Conservation (phyloP, 1,284 basidiomycete genomes). For the Exobasidium cylindrosporum region DNA sequence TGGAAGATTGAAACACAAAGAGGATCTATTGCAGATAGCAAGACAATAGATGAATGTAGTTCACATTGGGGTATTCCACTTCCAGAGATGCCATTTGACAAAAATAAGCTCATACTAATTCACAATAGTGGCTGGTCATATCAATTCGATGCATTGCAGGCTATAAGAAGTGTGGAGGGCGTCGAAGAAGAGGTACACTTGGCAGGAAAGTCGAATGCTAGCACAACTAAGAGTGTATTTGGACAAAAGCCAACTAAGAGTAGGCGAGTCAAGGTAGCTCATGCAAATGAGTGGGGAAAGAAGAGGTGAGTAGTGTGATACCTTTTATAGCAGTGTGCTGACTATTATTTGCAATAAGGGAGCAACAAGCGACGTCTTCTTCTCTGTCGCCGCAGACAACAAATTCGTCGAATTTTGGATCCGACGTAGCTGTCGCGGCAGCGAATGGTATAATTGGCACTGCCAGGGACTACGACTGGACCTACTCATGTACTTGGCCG, state of each 20-base stretch:
- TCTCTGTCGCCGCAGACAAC: neutral
- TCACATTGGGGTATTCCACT: slow-evolving; percentile 76
- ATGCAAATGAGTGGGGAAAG: slow-evolving; percentile 89
- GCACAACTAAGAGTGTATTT: slow-evolving; percentile 6
- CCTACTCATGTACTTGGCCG: slow-evolving; percentile 83
- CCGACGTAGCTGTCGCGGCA: slow-evolving; percentile 17
- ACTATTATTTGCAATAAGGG: too few species aligned
- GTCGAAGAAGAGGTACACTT: slow-evolving; percentile 72
- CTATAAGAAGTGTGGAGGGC: slow-evolving; percentile 69
- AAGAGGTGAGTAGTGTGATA: slow-evolving; percentile 61
- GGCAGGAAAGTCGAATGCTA: slow-evolving; percentile 61
- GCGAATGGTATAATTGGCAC: slow-evolving; percentile 28
- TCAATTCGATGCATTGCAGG: slow-evolving; percentile 68
- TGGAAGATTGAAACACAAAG: slow-evolving; percentile 42
- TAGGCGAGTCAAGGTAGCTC: slow-evolving; percentile 78
- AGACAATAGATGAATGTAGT: slow-evolving; percentile 61
- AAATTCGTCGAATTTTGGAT: slow-evolving; percentile 30
- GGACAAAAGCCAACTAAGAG: slow-evolving; percentile 31
- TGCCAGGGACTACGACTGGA: slow-evolving; percentile 78
- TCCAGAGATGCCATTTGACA: slow-evolving; percentile 96
- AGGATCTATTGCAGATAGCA: slow-evolving; percentile 48
- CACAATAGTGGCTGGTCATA: slow-evolving; percentile 66
- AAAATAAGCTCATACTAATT: slow-evolving; percentile 69
- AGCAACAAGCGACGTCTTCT: slow-evolving; percentile 1
- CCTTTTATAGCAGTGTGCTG: too few species aligned